Conservation (phyloP, 495 filamentous ascomycete species). For the Neurospora sp. region DNA sequence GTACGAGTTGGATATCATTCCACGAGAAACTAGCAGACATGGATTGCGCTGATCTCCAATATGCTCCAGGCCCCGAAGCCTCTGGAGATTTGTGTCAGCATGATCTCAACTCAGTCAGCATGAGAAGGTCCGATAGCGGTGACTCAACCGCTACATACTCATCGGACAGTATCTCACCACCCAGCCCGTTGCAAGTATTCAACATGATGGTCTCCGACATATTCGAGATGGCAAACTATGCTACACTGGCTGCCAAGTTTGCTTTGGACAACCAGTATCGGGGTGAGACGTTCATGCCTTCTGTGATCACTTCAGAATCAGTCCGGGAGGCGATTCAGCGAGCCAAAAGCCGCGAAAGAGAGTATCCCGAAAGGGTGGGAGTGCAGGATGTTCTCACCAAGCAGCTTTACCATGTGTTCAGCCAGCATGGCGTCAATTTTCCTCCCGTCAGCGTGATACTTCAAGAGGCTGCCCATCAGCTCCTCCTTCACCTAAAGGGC, state of each 20-base stretch:
- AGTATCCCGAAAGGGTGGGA: slow-evolving; percentile 1
- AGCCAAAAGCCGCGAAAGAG: background rate
- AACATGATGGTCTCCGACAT: background rate
- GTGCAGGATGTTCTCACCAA: slow-evolving; percentile 5
- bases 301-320: background rate
- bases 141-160: background rate
- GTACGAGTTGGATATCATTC: background rate
- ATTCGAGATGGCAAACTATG: slow-evolving; percentile 1
- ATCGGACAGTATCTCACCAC: background rate
- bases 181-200: background rate
- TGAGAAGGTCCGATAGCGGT: background rate
- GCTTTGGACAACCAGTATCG: background rate
- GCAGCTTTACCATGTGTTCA: background rate
- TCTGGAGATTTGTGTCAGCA: background rate
- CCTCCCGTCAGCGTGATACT: background rate
- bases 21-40: background rate
- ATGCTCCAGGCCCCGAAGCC: background rate
- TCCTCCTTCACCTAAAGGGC: slow-evolving; percentile 6
- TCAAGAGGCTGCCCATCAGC: slow-evolving; percentile 14
- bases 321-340: background rate
- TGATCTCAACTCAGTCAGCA: background rate
- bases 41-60: background rate
- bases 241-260: background rate
- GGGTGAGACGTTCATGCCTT: background rate
- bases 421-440: background rate